phyloP scores from a whole-genome alignment of 2,329 filamentous ascomycete genomes.

The Atkinsonella hypoxylon region DNA sequence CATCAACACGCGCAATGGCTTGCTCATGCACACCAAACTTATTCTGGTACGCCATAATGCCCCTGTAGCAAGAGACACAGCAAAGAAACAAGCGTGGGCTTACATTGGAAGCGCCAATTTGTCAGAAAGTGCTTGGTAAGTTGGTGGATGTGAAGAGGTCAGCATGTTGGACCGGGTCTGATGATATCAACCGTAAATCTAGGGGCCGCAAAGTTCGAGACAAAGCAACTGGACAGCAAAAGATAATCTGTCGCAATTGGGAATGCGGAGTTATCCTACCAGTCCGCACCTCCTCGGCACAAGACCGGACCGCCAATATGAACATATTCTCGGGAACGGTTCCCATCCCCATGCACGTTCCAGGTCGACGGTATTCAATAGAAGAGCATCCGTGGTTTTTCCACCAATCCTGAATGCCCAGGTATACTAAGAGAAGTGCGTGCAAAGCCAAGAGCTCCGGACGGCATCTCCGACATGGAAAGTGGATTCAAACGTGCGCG shows the following conservation, averaged over 20 bases:
- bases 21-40: constrained; percentile 85
- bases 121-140: constrained; percentile 84
- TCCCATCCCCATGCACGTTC: constrained; percentile 53
- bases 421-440: background rate
- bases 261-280: constrained; percentile 82
- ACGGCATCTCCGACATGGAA: background rate
- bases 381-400: constrained; percentile 32
- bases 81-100: constrained; percentile 45
- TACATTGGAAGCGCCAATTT: constrained; percentile 89
- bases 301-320: constrained; percentile 11
- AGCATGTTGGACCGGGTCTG: background rate
- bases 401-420: constrained; percentile 12
- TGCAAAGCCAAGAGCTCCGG: background rate
- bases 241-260: constrained; percentile 84
- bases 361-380: constrained; percentile 37
- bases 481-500: constrained; percentile 1
- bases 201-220: constrained; percentile 73
- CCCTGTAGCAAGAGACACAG: background rate
- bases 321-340: constrained; percentile 40
- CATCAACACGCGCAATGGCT: constrained; percentile 52
- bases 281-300: constrained; percentile 21
- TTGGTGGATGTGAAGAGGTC: constrained; percentile 8
- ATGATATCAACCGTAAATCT: constrained; percentile 3
- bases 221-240: constrained; percentile 51
- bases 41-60: constrained; percentile 34